Percentiles rank a stretch among this genome's conserved stretches.
These are phyloP conservation scores for Cymbopogon flexuosus DNA, from an alignment of 202 grass and related monocot genomes.

Conservation along the genomic window DNA sequence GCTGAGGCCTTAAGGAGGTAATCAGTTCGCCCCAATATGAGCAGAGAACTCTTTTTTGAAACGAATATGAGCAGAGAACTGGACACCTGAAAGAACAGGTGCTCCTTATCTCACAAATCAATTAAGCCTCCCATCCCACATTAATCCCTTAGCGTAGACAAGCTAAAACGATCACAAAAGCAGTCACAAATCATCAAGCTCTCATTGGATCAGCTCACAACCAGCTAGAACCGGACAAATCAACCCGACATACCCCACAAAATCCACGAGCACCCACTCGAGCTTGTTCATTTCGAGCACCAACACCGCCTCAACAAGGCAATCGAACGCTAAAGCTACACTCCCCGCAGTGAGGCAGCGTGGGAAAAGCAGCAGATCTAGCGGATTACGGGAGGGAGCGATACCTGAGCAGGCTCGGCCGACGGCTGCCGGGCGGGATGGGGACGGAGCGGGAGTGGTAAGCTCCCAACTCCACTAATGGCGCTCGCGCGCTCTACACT, in stretches of 20 bases:
- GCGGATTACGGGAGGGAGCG: not conserved
- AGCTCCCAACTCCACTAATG: not conserved
- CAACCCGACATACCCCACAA: not conserved
- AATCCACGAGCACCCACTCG: not conserved
- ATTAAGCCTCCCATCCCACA: not conserved
- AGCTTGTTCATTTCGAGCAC: not conserved
- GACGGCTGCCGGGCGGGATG: not conserved
- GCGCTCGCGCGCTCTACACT: not conserved
- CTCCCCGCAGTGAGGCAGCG: not conserved
- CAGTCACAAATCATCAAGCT: not conserved
- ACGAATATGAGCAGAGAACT: too few species aligned
- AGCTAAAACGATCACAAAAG: not conserved
- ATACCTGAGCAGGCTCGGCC: constrained; percentile 19
- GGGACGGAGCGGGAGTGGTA: not conserved
- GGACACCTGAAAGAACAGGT: not conserved
- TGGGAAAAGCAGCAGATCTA: constrained; percentile 10
- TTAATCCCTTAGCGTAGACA: not conserved
- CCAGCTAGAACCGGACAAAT: constrained; percentile 24
- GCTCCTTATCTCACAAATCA: not conserved
- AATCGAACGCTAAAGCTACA: not conserved
- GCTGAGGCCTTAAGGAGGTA: not conserved
- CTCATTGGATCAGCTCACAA: not conserved
- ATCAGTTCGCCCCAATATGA: not conserved
- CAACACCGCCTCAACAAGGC: not conserved
- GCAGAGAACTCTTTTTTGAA: not conserved